Base-by-base conservation (phyloP, 192 early-diverging fungal species). In the Coemansia sp. region DNA sequence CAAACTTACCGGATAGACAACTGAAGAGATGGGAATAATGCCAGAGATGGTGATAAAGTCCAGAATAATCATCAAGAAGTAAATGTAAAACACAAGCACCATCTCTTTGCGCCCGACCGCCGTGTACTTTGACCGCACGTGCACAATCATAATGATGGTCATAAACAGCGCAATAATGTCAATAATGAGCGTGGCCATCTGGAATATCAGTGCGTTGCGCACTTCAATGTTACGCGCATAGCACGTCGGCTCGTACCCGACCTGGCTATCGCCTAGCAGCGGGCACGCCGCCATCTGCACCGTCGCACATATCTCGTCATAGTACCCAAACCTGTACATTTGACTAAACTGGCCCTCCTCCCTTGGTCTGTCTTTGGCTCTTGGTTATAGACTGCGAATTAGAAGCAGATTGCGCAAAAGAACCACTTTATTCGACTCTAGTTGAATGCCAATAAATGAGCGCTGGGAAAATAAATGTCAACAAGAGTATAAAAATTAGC, bases 91-190 rank as follows among this genome's bases (percentile, higher is more conserved):
- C 77, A 98, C 95, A 89, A 97, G 89, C 58, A 96, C 91, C 75
- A 98, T 97, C 83, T 98, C 97, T 83, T 95, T 95, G 61, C 97
- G 94, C 50, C 95, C 97, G n/a, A 99, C 94, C 37, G 97, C 97
- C 23, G 97, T 99, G 82, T 96, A 98, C 83, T 99, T 99, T 47
- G 90, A 92, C 62, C 90, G 90, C 75, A 99, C 93, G 77, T 99
- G 96, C 66, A 91, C 92, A 75, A 99, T 97, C 97, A 99, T 99
- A 72, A 96, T 95, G 54, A 88, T 78, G 8, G 96, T 95, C 97
- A 99, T 99, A 64, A 93, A 74, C 58, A 99, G 75, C 24, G 96
- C 90, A 59, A 97, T 87, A 56, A 98, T 65, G 69, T 97, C 90
- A 62, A 98, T 92, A 58, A 99, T 92, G 37, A 99, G 83, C 38